Percentiles rank a stretch among this genome's conserved stretches.
Conservation (phyloP, 257 asterid species). For the Solanum appendiculatum region DNA sequence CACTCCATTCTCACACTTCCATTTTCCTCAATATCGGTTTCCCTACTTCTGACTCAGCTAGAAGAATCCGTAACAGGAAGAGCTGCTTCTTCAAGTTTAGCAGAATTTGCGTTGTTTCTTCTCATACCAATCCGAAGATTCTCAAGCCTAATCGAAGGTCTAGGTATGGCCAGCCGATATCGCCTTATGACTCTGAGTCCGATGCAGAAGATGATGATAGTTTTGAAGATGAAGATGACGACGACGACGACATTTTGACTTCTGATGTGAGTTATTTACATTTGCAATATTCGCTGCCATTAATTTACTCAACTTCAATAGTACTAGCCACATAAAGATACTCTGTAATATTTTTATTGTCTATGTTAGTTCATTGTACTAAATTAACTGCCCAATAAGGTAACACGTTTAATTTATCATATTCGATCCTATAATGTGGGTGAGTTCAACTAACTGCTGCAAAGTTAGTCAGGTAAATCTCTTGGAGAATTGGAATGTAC, state of each 20-base stretch:
- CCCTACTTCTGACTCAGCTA: background rate
- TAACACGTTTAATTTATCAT: background rate
- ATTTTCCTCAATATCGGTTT: background rate
- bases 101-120: slow-evolving; percentile 35
- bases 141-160: slow-evolving; percentile 71
- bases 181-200: slow-evolving; percentile 46
- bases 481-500: background rate
- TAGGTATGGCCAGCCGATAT: slow-evolving; percentile 47
- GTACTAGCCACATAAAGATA: too few species aligned
- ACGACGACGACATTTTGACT: slow-evolving; percentile 30
- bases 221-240: slow-evolving; percentile 11
- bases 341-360: too few species aligned
- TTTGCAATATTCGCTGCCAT: background rate
- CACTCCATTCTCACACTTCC: background rate
- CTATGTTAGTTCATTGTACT: background rate
- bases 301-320: background rate
- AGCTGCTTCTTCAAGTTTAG: background rate
- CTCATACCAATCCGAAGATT: slow-evolving; percentile 71
- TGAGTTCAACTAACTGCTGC: background rate
- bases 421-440: background rate
- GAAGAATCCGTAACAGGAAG: background rate
- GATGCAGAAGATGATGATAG: slow-evolving; percentile 23
- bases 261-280: slow-evolving; percentile 53
- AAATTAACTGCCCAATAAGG: background rate
- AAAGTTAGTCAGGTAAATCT: background rate